These are phyloP conservation scores for Trichoderma aggressivum DNA, from an alignment of 2,329 filamentous ascomycete species.

Conservation along the genomic window DNA sequence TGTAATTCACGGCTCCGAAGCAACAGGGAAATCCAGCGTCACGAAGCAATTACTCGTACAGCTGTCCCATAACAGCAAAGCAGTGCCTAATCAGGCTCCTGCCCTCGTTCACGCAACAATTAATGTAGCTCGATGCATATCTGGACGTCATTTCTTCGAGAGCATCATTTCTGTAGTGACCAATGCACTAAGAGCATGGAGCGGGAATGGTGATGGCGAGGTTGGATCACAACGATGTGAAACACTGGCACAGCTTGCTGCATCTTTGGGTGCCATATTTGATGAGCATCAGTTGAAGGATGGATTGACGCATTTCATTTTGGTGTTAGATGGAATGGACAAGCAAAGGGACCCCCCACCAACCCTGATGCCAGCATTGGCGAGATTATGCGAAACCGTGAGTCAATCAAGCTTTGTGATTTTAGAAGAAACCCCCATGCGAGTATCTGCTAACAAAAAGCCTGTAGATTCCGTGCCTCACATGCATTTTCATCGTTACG, in stretches of 20 bases:
- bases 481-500: slow-evolving; percentile 72
- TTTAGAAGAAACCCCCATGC: too few relatives aligned
- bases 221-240: slow-evolving; percentile 62
- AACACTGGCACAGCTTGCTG: slow-evolving; percentile 71
- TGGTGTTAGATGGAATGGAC: slow-evolving; percentile 88
- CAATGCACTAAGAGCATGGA: slow-evolving; percentile 42
- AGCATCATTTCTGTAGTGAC: slow-evolving; percentile 60
- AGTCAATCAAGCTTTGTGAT: slow-evolving; percentile 27
- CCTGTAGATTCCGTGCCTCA: slow-evolving; percentile 70
- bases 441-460: background rate
- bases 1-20: slow-evolving; percentile 78
- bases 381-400: slow-evolving; percentile 76
- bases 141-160: slow-evolving; percentile 73
- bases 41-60: slow-evolving; percentile 46
- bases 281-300: slow-evolving; percentile 38
- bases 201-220: background rate
- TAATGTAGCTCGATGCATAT: slow-evolving; percentile 73
- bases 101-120: slow-evolving; percentile 59
- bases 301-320: slow-evolving; percentile 60
- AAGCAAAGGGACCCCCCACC: slow-evolving; percentile 74
- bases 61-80: slow-evolving; percentile 24
- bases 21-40: slow-evolving; percentile 81
- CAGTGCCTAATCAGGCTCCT: background rate
- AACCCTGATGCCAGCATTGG: slow-evolving; percentile 77
- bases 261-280: slow-evolving; percentile 66